A percentile compares a stretch with the other conserved stretches of the same genome.
Evolutionary conservation across 345 rosid genomes (phyloP).

Genomic region (Atalantia buxifolia): DNA sequence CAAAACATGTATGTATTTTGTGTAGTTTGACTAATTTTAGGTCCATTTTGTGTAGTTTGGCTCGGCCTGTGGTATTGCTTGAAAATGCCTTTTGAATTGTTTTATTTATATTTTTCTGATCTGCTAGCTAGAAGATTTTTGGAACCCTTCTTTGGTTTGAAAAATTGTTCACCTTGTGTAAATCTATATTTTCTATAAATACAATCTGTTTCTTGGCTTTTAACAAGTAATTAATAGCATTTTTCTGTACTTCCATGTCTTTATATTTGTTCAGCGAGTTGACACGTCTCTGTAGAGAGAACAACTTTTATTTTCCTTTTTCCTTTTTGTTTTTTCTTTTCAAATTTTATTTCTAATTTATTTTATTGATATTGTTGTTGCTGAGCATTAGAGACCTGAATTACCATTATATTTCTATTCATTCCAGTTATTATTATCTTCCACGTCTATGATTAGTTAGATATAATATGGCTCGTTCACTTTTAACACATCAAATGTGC

Average conservation of each 20-base stretch:
- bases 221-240: not conserved
- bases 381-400: not conserved
- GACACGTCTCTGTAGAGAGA: not conserved
- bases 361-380: not conserved
- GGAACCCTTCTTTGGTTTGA: not conserved
- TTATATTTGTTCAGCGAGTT: not conserved
- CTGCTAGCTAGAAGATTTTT: not conserved
- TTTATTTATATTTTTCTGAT: not conserved
- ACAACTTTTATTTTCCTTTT: not conserved
- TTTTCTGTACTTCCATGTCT: not conserved
- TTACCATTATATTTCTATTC: not conserved
- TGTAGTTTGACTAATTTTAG: not conserved
- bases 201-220: not conserved
- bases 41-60: not conserved
- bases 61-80: not conserved
- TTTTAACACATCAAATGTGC: not conserved
- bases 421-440: not conserved
- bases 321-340: too few species aligned
- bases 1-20: slow-evolving; percentile 67
- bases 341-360: too few species aligned
- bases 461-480: not conserved
- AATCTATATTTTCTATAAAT: not conserved
- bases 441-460: not conserved
- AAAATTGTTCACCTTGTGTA: not conserved
- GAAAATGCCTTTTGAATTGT: not conserved